A percentile compares a stretch with the other conserved stretches of the same genome.
These are phyloP conservation scores for Laetiporus sulphureus DNA, from an alignment of 1,284 basidiomycete genomes.

Conservation along the genomic window DNA sequence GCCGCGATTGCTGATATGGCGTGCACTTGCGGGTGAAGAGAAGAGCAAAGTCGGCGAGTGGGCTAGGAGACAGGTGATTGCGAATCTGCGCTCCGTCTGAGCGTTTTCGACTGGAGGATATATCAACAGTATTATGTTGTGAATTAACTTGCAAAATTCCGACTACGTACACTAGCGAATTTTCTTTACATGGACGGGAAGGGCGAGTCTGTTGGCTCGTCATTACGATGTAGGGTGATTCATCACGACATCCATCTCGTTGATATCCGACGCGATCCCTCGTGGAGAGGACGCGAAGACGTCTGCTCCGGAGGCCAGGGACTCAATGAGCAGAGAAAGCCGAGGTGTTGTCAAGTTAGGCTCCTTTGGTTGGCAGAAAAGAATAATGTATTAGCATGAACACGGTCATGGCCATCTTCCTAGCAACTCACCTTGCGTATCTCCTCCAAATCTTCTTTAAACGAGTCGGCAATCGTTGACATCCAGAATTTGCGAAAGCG, in stretches of 20 bases:
- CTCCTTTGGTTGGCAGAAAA: constrained; percentile 39
- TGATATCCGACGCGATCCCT: constrained; percentile 24
- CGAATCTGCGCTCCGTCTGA: constrained; percentile 1
- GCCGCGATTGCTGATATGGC: constrained; percentile 48
- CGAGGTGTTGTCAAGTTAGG: constrained; percentile 60
- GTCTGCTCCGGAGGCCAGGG: constrained; percentile 68
- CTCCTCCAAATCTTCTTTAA: constrained; percentile 69
- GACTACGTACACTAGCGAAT: too few species aligned
- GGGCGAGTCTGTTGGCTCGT: too few species aligned
- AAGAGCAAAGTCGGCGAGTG: constrained; percentile 21
- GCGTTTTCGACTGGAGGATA: not conserved
- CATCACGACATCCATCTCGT: constrained; percentile 48
- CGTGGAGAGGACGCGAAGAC: constrained; percentile 46
- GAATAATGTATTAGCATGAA: not conserved
- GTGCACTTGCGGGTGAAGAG: constrained; percentile 34
- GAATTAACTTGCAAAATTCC: too few species aligned
- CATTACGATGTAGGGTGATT: constrained; percentile 6
- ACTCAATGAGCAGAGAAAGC: constrained; percentile 67
- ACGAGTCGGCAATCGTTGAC: constrained; percentile 69
- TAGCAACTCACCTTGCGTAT: constrained; percentile 55
- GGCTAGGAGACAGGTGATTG: constrained; percentile 19
- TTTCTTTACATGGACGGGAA: too few species aligned
- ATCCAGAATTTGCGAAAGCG: constrained; percentile 78
- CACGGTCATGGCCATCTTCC: not conserved
- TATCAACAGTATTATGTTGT: not conserved